Evolutionary conservation across 1,139 yeast species (phyloP).

Genomic region (Saccharomyces hybrid): DNA sequence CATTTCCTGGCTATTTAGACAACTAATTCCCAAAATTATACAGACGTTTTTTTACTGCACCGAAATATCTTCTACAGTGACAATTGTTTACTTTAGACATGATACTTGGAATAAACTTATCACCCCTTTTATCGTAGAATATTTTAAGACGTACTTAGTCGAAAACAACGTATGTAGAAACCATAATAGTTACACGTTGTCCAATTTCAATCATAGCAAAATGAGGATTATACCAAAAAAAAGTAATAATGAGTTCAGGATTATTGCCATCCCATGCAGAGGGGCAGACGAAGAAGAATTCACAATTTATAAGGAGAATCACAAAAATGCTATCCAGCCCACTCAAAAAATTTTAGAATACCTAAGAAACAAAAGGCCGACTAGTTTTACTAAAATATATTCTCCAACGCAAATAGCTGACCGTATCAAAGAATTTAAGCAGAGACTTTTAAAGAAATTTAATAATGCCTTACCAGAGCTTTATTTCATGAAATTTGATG

Average conservation of each 20-base stretch:
- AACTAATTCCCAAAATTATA: slow-evolving; percentile 43
- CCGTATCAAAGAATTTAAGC: slow-evolving; percentile 31
- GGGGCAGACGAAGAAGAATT: slow-evolving; percentile 27
- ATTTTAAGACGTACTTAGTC: slow-evolving; percentile 34
- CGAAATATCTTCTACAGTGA: slow-evolving; percentile 40
- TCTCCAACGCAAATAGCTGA: slow-evolving; percentile 35
- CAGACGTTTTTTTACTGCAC: slow-evolving; percentile 62
- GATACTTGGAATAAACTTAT: slow-evolving; percentile 49
- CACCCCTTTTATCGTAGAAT: slow-evolving; percentile 37
- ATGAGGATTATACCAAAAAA: slow-evolving; percentile 50
- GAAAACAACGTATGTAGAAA: slow-evolving; percentile 24
- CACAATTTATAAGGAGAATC: slow-evolving; percentile 28
- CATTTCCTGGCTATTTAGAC: slow-evolving; percentile 51
- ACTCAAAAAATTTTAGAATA: slow-evolving; percentile 32
- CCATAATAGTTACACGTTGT: slow-evolving; percentile 21
- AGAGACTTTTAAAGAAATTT: slow-evolving; percentile 16
- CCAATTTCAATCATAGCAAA: slow-evolving; percentile 33
- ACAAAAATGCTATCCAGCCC: slow-evolving; percentile 34
- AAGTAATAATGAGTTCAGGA: slow-evolving; percentile 43
- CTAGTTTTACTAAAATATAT: slow-evolving; percentile 22
- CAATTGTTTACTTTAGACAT: slow-evolving; percentile 50
- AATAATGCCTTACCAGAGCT: slow-evolving; percentile 34
- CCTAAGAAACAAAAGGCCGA: slow-evolving; percentile 21
- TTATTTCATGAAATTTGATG: slow-evolving; percentile 65
- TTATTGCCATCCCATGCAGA: slow-evolving; percentile 50